Percentiles rank a stretch among this genome's conserved stretches.
Evolutionary conservation across 352 stramenopile species (phyloP).

Genomic region (Pythium angustatum): DNA sequence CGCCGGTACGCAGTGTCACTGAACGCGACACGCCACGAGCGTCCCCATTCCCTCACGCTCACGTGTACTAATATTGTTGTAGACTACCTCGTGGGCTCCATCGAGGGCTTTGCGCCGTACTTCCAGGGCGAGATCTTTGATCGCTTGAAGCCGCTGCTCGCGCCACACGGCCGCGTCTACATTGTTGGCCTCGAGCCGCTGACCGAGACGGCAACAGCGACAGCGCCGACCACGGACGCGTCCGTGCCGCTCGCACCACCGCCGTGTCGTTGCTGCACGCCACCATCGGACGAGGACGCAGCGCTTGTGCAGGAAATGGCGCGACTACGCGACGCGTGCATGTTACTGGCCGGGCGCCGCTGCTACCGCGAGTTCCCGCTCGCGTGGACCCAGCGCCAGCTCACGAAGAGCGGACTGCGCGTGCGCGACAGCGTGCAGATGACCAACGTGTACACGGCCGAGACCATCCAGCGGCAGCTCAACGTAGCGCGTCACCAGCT

Average conservation of each 20-base stretch:
- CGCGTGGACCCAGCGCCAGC: conserved; percentile 66
- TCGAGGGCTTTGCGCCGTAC: conserved; percentile 86
- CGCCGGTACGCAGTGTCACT: too few relatives aligned
- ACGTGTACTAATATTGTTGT: too few relatives aligned
- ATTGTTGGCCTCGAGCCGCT: conserved; percentile 75
- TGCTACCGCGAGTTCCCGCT: conserved; percentile 84
- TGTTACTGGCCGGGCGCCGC: conserved; percentile 64
- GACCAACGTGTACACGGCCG: conserved; percentile 75
- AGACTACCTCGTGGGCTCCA: conserved; percentile 87
- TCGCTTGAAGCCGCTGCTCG: conserved; percentile 52
- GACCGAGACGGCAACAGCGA: conserved; percentile 35
- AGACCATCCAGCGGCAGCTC: conserved; percentile 78
- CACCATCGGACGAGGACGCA: conserved; percentile 18
- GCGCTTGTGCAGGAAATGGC: conserved; percentile 47
- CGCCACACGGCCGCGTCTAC: conserved; percentile 67
- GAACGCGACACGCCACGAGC: too few relatives aligned
- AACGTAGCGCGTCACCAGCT: conserved; percentile 80
- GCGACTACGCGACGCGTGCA: conserved; percentile 71
- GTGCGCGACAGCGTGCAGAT: conserved; percentile 51
- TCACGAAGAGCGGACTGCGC: conserved; percentile 38
- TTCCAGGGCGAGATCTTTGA: conserved; percentile 83
- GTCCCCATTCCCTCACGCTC: too few relatives aligned
- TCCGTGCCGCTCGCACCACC: background rate
- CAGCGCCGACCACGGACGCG: background rate
- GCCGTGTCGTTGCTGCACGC: conserved; percentile 28